Conservation (phyloP, 768 basidiomycete species). For the Termitomyces sp. region DNA sequence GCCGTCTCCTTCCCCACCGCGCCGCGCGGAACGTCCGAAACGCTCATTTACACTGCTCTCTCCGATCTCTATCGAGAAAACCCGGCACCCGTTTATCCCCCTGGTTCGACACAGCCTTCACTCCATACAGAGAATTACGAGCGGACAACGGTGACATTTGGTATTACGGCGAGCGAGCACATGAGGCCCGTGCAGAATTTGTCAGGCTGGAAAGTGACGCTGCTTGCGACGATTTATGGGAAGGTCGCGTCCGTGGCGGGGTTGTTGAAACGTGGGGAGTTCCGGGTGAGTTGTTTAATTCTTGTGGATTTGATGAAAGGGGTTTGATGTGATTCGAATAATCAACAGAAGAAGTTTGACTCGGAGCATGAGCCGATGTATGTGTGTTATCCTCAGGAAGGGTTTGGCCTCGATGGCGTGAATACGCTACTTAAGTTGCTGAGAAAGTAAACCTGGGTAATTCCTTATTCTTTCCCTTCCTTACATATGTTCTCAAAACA, state of each 20-base stretch:
- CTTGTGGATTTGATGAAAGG: neutral
- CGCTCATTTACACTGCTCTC: neutral
- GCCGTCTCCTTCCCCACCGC: neutral
- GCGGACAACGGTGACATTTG: neutral
- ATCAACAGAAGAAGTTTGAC: conserved; percentile 39
- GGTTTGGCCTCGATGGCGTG: conserved; percentile 41
- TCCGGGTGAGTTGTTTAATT: neutral
- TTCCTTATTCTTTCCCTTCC: neutral
- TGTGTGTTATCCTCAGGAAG: conserved; percentile 45
- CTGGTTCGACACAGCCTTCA: neutral
- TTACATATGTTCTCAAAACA: neutral
- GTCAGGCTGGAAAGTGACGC: neutral
- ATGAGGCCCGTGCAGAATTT: neutral
- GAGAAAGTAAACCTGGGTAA: conserved; percentile 21
- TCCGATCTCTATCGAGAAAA: neutral
- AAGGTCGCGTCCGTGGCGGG: neutral
- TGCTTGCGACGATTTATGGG: neutral
- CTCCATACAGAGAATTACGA: neutral
- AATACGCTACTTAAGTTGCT: conserved; percentile 36
- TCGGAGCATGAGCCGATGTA: conserved; percentile 39
- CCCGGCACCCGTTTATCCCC: neutral
- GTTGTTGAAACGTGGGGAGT: neutral
- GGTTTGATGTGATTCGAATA: neutral
- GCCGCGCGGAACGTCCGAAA: neutral
- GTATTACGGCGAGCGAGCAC: neutral